phyloP scores from a whole-genome alignment of 257 asterid genomes.

The Striga asiatica region DNA sequence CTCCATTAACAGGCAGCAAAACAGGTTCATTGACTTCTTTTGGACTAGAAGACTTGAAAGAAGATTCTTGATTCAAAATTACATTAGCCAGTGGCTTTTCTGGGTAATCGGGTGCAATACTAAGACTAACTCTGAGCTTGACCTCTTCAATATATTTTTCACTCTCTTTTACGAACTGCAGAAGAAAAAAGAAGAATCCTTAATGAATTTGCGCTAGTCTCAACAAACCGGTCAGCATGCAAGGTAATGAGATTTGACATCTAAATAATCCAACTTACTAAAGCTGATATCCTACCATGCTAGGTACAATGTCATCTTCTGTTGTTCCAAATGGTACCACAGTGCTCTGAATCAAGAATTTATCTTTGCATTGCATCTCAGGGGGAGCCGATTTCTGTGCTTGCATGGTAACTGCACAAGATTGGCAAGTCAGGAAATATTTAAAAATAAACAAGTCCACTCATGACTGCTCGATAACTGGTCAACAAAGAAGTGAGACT shows the following conservation, averaged over 20 bases:
- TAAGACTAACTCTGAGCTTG: conserved; percentile 68
- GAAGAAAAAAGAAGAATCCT: conserved; percentile 1
- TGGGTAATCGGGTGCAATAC: conserved; percentile 42
- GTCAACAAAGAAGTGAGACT: conserved; percentile 10
- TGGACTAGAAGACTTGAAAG: conserved; percentile 21
- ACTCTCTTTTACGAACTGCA: conserved; percentile 55
- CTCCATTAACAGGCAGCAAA: conserved; percentile 47
- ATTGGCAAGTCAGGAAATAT: conserved; percentile 15
- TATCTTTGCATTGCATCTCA: conserved; percentile 74
- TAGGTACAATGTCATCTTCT: conserved; percentile 60
- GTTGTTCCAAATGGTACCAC: conserved; percentile 60
- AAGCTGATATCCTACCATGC: conserved; percentile 44
- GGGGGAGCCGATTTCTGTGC: conserved; percentile 59
- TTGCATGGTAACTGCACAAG: conserved; percentile 69
- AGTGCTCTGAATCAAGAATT: conserved; percentile 74
- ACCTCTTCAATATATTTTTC: conserved; percentile 59
- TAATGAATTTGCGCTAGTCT: not conserved
- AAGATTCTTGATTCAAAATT: conserved; percentile 34
- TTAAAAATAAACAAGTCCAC: conserved; percentile 3
- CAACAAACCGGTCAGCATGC: conserved; percentile 1
- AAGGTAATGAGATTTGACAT: conserved; percentile 12
- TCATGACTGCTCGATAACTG: not conserved
- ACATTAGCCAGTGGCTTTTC: conserved; percentile 33
- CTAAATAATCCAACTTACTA: conserved; percentile 12
- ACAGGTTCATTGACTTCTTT: conserved; percentile 40